These are phyloP conservation scores for Akebia trifoliata DNA, from an alignment of 164 flowering plant species.

Conservation along the genomic window DNA sequence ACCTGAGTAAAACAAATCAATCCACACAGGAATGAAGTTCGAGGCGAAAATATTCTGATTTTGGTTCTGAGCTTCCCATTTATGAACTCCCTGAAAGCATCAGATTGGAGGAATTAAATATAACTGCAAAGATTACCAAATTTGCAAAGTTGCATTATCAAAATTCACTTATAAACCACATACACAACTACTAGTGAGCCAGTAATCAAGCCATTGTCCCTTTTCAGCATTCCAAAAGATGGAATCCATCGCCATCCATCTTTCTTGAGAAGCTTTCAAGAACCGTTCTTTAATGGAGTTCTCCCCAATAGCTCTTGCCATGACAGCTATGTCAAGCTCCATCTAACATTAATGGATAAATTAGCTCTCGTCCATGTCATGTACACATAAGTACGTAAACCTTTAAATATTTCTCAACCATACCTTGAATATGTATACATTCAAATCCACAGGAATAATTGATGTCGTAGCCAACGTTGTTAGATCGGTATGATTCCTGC, in stretches of 20 bases:
- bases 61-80: slow-evolving; percentile 53
- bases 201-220: slow-evolving; percentile 95
- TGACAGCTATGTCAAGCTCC: slow-evolving; percentile 76
- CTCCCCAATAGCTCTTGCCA: slow-evolving; percentile 55
- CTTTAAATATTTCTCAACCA: background rate
- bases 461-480: slow-evolving; percentile 75
- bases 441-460: slow-evolving; percentile 88
- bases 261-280: slow-evolving; percentile 45
- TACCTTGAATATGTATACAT: slow-evolving; percentile 73
- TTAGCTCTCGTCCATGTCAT: background rate
- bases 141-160: background rate
- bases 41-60: slow-evolving; percentile 66
- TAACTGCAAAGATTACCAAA: background rate
- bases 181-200: slow-evolving; percentile 35
- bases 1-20: slow-evolving; percentile 66
- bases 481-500: slow-evolving; percentile 67
- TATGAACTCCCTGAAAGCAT: slow-evolving; percentile 43
- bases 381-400: background rate
- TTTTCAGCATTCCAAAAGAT: slow-evolving; percentile 69
- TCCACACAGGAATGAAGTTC: slow-evolving; percentile 85
- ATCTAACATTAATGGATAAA: slow-evolving; percentile 41
- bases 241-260: slow-evolving; percentile 48
- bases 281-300: slow-evolving; percentile 28
- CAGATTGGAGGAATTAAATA: background rate
- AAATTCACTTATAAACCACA: slow-evolving; percentile 13